Percentiles rank a stretch among this genome's conserved stretches.
Conservation (phyloP, 2,329 filamentous ascomycete genomes). For the Pseudocercospora musae region DNA sequence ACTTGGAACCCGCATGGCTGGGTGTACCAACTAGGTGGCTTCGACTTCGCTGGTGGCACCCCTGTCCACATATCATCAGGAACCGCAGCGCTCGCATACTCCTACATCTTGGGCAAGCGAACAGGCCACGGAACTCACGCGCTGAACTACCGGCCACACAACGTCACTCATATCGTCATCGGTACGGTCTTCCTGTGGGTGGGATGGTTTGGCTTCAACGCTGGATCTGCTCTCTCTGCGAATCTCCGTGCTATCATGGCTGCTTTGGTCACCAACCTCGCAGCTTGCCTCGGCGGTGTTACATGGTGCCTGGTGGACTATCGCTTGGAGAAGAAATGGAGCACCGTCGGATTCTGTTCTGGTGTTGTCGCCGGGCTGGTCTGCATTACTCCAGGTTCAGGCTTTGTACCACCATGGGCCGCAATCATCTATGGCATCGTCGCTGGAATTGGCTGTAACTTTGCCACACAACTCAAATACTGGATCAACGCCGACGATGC, state of each 20-base stretch:
- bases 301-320: constrained; percentile 91
- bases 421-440: constrained; percentile 75
- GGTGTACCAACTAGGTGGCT: constrained; percentile 73
- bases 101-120: constrained; percentile 84
- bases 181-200: constrained; percentile 94
- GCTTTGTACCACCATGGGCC: constrained; percentile 80
- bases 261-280: constrained; percentile 78
- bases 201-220: constrained; percentile 96
- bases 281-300: constrained; percentile 78
- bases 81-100: constrained; percentile 80
- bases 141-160: constrained; percentile 88
- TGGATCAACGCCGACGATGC: constrained; percentile 76
- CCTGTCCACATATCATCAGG: constrained; percentile 90
- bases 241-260: constrained; percentile 80
- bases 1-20: constrained; percentile 85
- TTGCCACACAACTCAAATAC: constrained; percentile 89
- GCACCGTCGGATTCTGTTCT: constrained; percentile 88
- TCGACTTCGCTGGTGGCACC: constrained; percentile 87
- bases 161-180: constrained; percentile 87
- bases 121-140: constrained; percentile 81
- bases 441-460: constrained; percentile 77
- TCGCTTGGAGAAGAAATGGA: constrained; percentile 85
- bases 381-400: constrained; percentile 82
- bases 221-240: constrained; percentile 80
- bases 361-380: constrained; percentile 85